Conservation (phyloP, 306 rosid genomes). For the Lagenaria siceraria region DNA sequence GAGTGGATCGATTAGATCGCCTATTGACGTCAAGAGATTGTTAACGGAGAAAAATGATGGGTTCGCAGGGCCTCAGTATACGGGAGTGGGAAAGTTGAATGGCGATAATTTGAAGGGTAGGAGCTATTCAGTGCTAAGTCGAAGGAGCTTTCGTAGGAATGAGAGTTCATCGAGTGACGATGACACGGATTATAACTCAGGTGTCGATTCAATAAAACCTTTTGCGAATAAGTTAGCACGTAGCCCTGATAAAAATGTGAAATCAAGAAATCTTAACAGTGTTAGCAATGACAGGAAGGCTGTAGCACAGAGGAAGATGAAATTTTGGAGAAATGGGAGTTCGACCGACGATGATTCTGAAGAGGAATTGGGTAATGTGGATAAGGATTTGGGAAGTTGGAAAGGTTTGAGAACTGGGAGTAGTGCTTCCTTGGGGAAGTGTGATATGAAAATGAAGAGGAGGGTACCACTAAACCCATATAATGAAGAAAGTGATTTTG, state of each 20-base stretch:
- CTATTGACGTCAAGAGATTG: conserved; percentile 25
- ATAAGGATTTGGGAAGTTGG: neutral
- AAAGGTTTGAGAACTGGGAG: conserved; percentile 33
- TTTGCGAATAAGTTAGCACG: conserved; percentile 10
- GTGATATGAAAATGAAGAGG: conserved; percentile 56
- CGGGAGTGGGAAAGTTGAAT: conserved; percentile 7
- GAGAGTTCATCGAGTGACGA: conserved; percentile 30
- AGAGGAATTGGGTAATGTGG: neutral
- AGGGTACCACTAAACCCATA: conserved; percentile 30
- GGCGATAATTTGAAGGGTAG: conserved; percentile 16
- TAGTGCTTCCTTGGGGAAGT: conserved; percentile 64
- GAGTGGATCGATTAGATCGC: conserved; percentile 17
- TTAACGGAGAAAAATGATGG: conserved; percentile 9
- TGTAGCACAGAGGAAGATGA: conserved; percentile 10
- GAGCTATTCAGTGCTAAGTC: conserved; percentile 34
- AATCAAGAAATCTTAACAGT: conserved; percentile 9
- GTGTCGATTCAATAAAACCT: conserved; percentile 12
- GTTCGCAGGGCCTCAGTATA: neutral
- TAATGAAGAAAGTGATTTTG: conserved; percentile 31
- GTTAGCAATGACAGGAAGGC: conserved; percentile 1
- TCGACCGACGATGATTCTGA: conserved; percentile 33
- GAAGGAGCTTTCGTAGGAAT: conserved; percentile 20
- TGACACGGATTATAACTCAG: conserved; percentile 17
- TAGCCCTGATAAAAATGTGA: conserved; percentile 1
- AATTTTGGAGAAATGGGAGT: conserved; percentile 27